These are phyloP conservation scores for Fusarium gaditjirri DNA, from an alignment of 2,329 filamentous ascomycete genomes.

Conservation along the genomic window DNA sequence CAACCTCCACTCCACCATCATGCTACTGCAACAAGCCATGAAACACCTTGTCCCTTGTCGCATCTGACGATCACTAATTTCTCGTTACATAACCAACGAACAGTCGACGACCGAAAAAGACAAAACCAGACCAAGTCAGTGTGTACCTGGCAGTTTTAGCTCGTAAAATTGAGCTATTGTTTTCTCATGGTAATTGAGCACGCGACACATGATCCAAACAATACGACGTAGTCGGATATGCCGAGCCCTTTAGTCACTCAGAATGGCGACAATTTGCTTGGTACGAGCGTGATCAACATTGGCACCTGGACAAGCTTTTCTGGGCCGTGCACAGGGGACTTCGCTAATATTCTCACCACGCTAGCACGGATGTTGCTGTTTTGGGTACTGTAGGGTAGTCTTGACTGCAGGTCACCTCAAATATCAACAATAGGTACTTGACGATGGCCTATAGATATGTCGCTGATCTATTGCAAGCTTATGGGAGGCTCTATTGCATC, in stretches of 20 bases:
- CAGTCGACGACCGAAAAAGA: not conserved
- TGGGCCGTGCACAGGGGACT: not conserved
- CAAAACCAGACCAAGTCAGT: not conserved
- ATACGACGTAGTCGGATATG: constrained; percentile 9
- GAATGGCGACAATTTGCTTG: not conserved
- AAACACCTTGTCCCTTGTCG: constrained; percentile 10
- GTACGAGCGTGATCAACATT: not conserved
- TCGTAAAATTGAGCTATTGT: not conserved
- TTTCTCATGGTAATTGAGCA: constrained; percentile 18
- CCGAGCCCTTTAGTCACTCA: not conserved
- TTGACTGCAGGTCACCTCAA: not conserved
- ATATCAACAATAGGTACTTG: not conserved
- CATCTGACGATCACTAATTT: constrained; percentile 14
- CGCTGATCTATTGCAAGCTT: not conserved
- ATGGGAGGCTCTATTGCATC: no score
- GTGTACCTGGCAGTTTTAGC: not conserved
- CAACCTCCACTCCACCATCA: not conserved
- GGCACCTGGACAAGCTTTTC: constrained; percentile 12
- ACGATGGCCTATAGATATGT: not conserved
- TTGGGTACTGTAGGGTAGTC: not conserved
- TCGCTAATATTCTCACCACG: not conserved
- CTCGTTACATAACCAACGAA: not conserved
- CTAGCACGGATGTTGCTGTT: not conserved
- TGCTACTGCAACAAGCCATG: not conserved
- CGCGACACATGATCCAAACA: constrained; percentile 19